Conservation (phyloP, 2,329 filamentous ascomycete genomes). For the Aspergillus glaucus region DNA sequence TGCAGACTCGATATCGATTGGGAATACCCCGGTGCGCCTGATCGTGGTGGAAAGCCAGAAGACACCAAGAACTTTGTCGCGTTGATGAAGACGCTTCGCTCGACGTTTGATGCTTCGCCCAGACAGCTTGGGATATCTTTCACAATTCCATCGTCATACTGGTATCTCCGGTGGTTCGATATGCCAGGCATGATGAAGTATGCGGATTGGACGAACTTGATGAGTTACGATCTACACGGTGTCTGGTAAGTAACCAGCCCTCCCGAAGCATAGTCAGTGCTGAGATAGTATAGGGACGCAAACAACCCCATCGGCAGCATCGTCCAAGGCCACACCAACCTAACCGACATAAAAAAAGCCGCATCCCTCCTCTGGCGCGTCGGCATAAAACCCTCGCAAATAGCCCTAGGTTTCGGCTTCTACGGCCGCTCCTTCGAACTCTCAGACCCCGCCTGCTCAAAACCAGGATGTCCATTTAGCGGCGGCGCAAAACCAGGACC, state of each 20-base stretch:
- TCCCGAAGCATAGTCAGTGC: too few relatives aligned
- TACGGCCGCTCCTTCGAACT: conserved; percentile 23
- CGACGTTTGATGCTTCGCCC: not conserved
- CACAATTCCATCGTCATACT: conserved; percentile 18
- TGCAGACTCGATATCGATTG: conserved; percentile 42
- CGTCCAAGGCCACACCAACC: conserved; percentile 6
- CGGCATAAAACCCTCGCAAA: conserved; percentile 18
- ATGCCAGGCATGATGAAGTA: conserved; percentile 7
- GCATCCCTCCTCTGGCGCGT: conserved; percentile 23
- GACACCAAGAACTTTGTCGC: conserved; percentile 31
- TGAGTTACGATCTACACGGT: conserved; percentile 23
- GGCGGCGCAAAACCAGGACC: conserved; percentile 17
- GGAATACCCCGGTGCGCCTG: conserved; percentile 35
- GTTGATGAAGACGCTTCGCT: conserved; percentile 5
- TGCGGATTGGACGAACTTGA: conserved; percentile 17
- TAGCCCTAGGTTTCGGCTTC: conserved; percentile 24
- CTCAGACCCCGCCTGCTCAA: conserved; percentile 17
- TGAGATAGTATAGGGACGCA: not conserved
- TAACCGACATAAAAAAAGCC: conserved; percentile 26
- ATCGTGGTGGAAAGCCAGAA: conserved; percentile 30
- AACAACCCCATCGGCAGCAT: conserved; percentile 3
- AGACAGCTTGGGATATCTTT: conserved; percentile 9
- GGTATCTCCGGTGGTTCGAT: conserved; percentile 23
- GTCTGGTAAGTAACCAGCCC: not conserved
- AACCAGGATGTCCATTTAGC: conserved; percentile 23